Evolutionary conservation across 83 land plant species (phyloP), one percentile per base, ranked within the genome.

Genomic region (Picea abies): DNA sequence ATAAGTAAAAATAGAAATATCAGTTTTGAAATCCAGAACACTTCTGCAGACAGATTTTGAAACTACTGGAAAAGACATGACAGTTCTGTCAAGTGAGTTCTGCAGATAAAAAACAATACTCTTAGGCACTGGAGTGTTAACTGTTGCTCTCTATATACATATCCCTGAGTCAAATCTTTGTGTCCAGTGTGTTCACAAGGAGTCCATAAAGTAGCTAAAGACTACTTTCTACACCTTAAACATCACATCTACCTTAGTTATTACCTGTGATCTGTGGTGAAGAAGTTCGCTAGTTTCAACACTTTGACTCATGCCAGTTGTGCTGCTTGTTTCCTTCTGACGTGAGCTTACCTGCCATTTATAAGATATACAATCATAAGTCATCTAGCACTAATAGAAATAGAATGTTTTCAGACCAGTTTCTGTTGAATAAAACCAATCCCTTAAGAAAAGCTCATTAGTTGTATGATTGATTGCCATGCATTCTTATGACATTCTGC

Each of bases 251-350:
- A 23, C 35, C 64, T n/a, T 73, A 41, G 17, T 56, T 3, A 76
- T 79, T 79, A 97, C 99, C 97, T 94, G 86, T 73, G 97, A 93
- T 83, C 99, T 92, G 83, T 92, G 89, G 60, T 88, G 88, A 75
- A 97, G 78, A 82, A 97, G 97, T 78, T 90, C 79, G 83, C 99
- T 97, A 79, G 98, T 97, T 64, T 94, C 90, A 77, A 95, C 97
- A 85, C 88, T 94, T n/a, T 96, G 98, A 78, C 97, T 95, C 99
- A 97, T 97, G 63, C 99, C 99, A 41, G 96, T 78, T 60, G 99
- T 96, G 67, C 99, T 97, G 85, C 99, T 97, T 39, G 98, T 96
- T 87, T 97, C 99, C 89, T 97, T 97, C 80, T 96, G 99, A 56
- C 91, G 81, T 78, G 99, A 92, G 81, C 98, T 96, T 61, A 97